Evolutionary conservation across 2,329 filamentous ascomycete genomes (phyloP), one percentile per base, ranked within the genome.

Genomic region (Monosporascus ibericus): DNA sequence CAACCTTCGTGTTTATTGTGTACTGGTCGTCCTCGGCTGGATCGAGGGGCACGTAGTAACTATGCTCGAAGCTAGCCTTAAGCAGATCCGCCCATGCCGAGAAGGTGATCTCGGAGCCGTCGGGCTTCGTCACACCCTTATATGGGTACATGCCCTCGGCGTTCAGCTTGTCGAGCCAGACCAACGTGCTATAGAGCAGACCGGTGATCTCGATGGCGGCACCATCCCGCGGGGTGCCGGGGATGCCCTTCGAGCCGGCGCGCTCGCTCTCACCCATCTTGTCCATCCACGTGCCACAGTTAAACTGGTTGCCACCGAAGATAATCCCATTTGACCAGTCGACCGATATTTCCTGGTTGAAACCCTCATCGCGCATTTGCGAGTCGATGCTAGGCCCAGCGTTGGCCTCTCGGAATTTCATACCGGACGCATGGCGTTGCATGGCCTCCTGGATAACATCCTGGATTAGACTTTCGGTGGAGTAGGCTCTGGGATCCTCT

Each of bases 251-350:
- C 65, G 86, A 96, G 53, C 88, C 87, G 17, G 95, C 94, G 56
- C 86, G 88, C 58, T 88, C 84, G 57, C 91, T 96, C 70, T 99
- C 94, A n/a, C 94, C 94, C 94, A 99, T 99, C 80, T 99, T 99
- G 77, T 99, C 94, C 91, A 96, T 96, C 94, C 94, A 99, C 1
- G 94, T 99, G 49, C 94, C 94, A 63, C 95, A 99, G 70, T 99
- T 99, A 72, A 75, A 80, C 66, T 96, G 92, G 65, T 90, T 97
- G 36, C 95, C 94, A 52, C 95, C 94, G 64, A 95, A 96, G 53
- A 99, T 86, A 57, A 99, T 81, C 22, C 94, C 95, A 5, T 85
- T 94, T 34, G 81, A 75, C 92, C 92, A 97, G 67, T 99, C 92
- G 11, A 95, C 89, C 54, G 88, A 82, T 60, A 97, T 87, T 54